These are phyloP conservation scores for Cystofilobasidium capitatum DNA, from an alignment of 768 basidiomycete species.

Conservation along the genomic window DNA sequence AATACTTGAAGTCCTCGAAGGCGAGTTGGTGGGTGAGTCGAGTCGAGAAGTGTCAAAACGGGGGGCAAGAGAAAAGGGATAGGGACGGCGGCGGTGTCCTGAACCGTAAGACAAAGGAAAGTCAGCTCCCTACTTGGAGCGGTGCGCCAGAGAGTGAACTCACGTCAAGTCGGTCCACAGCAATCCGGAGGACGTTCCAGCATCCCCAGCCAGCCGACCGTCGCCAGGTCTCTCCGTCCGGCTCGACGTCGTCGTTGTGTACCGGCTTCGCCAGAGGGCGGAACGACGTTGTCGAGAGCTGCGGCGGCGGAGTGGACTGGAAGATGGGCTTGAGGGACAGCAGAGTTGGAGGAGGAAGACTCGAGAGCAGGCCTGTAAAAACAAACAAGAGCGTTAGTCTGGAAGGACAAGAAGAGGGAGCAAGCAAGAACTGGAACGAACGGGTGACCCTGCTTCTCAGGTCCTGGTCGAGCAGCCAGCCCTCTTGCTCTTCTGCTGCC, in stretches of 20 bases:
- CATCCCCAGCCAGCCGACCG: conserved; percentile 22
- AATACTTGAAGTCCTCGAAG: conserved; percentile 2
- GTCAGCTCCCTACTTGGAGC: background rate
- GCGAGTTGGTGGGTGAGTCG: background rate
- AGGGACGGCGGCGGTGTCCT: conserved; percentile 6
- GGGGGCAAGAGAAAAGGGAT: conserved; percentile 20
- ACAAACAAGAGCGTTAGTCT: background rate
- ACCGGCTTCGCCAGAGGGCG: conserved; percentile 12
- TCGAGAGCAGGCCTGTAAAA: background rate
- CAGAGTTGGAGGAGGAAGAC: conserved; percentile 11
- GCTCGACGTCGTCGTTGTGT: conserved; percentile 1
- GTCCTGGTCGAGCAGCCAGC: background rate
- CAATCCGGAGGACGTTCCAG: conserved; percentile 20
- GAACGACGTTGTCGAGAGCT: conserved; percentile 22
- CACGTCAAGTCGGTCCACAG: conserved; percentile 13
- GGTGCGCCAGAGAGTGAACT: background rate
- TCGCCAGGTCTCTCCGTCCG: conserved; percentile 7
- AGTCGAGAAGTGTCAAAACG: conserved; percentile 18
- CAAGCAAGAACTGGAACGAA: background rate
- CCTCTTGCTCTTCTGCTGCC: background rate
- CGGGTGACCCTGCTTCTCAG: background rate
- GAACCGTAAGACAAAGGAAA: background rate
- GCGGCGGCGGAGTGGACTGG: conserved; percentile 3
- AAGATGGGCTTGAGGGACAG: conserved; percentile 16
- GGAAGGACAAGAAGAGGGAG: background rate